Percentiles rank a stretch among this genome's conserved stretches.
phyloP scores from a whole-genome alignment of 2,329 filamentous ascomycete genomes.

The Beauveria sp. region DNA sequence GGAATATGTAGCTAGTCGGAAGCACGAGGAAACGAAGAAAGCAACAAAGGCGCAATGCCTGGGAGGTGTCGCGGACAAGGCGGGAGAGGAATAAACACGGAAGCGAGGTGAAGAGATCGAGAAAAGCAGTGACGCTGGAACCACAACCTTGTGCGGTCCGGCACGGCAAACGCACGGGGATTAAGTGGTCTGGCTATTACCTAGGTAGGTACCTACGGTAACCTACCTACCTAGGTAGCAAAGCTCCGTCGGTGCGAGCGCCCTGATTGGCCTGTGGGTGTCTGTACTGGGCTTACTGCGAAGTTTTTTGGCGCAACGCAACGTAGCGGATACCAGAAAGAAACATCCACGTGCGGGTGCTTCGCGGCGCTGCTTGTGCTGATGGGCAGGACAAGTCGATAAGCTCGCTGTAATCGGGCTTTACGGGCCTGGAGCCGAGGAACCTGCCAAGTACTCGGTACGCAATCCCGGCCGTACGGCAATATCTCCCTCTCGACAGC shows the following conservation, averaged over 20 bases:
- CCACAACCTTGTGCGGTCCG: neutral
- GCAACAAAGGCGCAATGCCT: constrained; percentile 15
- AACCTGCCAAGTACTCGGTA: neutral
- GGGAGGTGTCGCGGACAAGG: constrained; percentile 4
- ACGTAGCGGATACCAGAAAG: constrained; percentile 5
- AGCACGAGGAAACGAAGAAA: neutral
- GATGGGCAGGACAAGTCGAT: neutral
- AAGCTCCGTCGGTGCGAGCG: constrained; percentile 3
- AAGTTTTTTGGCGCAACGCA: constrained; percentile 8
- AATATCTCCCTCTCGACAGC: neutral
- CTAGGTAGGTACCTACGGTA: too few species aligned
- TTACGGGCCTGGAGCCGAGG: neutral
- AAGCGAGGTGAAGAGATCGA: constrained; percentile 8
- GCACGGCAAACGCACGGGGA: constrained; percentile 8
- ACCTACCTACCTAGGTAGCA: neutral
- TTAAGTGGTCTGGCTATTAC: neutral
- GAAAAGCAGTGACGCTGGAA: constrained; percentile 11
- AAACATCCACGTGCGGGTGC: neutral
- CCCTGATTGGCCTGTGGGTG: constrained; percentile 5
- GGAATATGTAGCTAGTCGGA: neutral
- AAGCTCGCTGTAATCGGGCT: neutral
- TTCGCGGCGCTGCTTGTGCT: neutral
- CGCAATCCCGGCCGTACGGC: constrained; percentile 4
- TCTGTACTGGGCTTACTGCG: neutral
- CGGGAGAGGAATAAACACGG: neutral